These are phyloP conservation scores for Naganishia liquefaciens DNA, from an alignment of 1,284 basidiomycete genomes.

Conservation along the genomic window DNA sequence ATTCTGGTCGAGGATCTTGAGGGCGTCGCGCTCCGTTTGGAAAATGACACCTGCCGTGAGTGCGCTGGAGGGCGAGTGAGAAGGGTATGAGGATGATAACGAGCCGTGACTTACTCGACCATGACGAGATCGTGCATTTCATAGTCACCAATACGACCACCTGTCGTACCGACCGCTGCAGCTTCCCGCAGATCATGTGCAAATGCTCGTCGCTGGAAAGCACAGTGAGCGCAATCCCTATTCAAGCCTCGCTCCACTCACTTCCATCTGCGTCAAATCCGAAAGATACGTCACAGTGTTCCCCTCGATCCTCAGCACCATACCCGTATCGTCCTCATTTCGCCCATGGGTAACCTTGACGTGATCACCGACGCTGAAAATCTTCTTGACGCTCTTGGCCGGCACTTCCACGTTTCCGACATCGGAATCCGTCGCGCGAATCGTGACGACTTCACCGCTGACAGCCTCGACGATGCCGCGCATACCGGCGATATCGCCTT, in stretches of 20 bases:
- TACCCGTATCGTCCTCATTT: slow-evolving; percentile 91
- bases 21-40: slow-evolving; percentile 92
- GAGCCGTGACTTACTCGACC: slow-evolving; percentile 70
- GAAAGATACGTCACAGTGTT: slow-evolving; percentile 94
- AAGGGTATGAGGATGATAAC: not conserved
- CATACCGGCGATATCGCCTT: slow-evolving; percentile 92
- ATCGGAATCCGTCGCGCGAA: slow-evolving; percentile 58
- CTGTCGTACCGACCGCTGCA: slow-evolving; percentile 88
- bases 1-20: slow-evolving; percentile 94
- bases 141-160: slow-evolving; percentile 86
- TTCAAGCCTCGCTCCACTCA: slow-evolving; percentile 47
- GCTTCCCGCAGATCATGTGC: slow-evolving; percentile 96
- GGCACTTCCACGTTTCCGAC: slow-evolving; percentile 71
- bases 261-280: slow-evolving; percentile 96
- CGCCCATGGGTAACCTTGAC: slow-evolving; percentile 97
- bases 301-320: slow-evolving; percentile 87
- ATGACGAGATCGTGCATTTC: slow-evolving; percentile 96
- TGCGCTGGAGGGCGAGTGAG: slow-evolving; percentile 59
- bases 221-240: slow-evolving; percentile 56
- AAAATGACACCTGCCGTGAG: slow-evolving; percentile 96
- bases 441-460: slow-evolving; percentile 79
- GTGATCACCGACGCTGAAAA: slow-evolving; percentile 95
- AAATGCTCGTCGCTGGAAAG: slow-evolving; percentile 78
- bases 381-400: slow-evolving; percentile 85
- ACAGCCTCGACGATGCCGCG: slow-evolving; percentile 90